Base-by-base conservation (phyloP, 2,329 filamentous ascomycete species). In the Volutella citrinella region DNA sequence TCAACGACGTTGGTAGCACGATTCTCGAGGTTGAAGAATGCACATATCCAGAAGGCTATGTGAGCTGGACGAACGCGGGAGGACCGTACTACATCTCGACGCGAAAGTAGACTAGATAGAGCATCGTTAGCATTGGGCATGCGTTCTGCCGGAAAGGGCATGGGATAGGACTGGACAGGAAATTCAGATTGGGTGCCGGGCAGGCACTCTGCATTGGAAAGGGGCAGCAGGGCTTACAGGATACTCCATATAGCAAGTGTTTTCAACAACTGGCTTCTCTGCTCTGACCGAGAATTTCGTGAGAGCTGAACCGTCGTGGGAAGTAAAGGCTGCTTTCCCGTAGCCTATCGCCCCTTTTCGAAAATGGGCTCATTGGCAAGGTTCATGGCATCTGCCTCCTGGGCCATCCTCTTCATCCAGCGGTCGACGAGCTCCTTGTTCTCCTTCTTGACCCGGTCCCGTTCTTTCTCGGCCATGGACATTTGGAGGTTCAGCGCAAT, bases 381-480 rank as follows among this genome's bases (percentile, higher is more conserved):
- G 54, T 97, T 97, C 83, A 95, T 90, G 43, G 78, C 82, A 36
- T 93, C 86, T 10, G 87, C 91, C 66, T 96, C 90, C 56, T 82
- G 76, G 5, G 82, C 84, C 76, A 93, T 93, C 45, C 84, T 74
- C 55, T 79, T 80, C 84, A 97, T 90, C 88, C 90, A 97, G 34
- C 93, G 75, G 58, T 89, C 84, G 33, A 96, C 81, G 35, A 98
- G 71, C 48, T 95, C 86, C 55, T 87, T 82, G 56, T 97, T 97
- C 59, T 97, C 93, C 39, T 72, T 74, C 56, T 81, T 78, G 43
- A 95, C 68, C 60, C 80, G 82, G 56, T 83, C 80, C 18, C 76
- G 72, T 54, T 80, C 79, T 57, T 90, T 78, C 59, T 94, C 89
- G 4, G 84, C 82, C 69, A 96, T 78, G 49, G 93, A 89, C 26